Evolutionary conservation across 1,284 basidiomycete genomes (phyloP), one percentile per base, ranked within the genome.

Genomic region (Grifola frondosa): DNA sequence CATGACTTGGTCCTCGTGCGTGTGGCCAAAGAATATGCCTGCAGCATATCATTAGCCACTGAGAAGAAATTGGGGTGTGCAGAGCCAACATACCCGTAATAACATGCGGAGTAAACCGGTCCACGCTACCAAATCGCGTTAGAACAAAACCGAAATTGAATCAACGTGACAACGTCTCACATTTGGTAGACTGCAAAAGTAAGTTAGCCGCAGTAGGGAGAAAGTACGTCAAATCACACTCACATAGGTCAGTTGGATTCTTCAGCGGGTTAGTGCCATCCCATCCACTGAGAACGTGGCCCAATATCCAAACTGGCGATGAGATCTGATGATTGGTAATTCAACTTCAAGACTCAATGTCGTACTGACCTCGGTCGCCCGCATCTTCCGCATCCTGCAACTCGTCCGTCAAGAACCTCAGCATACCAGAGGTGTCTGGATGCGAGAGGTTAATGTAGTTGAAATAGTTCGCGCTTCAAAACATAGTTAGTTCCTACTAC

Each of bases 1-100:
- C n/a, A 79, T 81, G 42, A 88, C 61, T 62, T 88, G 77, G 60
- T 91, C 89, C 60, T 91, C 87, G 50, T 91, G 88, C 1, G 85
- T 84, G 60, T 91, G 89, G 2, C 88, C 88, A 56, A 76, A 90
- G 69, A 91, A 90, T 32, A 90, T 80, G 50, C 77, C 82, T 84
- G 43, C 17, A 25, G 33, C 30, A 25, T n/a, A n/a, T n/a, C n/a
- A 30, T 23, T 23, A 9, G 13, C 9, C 28, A 46, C 20, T 49
- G 12, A 9, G 15, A 20, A 16, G 21, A 23, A 4, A 28, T 29
- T 46, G 7, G 52, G 24, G n/a, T 48, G 32, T 50, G 22, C 12
- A 40, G 17, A 29, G 30, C 30, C 34, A 37, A 70, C 80, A 28
- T 52, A 82, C 84, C 83, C 22, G 85, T 83, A 47, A 91, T 88